Percentiles rank a stretch among this genome's conserved stretches.
Evolutionary conservation across 257 asterid genomes (phyloP).

Genomic region (Verbena officinalis): DNA sequence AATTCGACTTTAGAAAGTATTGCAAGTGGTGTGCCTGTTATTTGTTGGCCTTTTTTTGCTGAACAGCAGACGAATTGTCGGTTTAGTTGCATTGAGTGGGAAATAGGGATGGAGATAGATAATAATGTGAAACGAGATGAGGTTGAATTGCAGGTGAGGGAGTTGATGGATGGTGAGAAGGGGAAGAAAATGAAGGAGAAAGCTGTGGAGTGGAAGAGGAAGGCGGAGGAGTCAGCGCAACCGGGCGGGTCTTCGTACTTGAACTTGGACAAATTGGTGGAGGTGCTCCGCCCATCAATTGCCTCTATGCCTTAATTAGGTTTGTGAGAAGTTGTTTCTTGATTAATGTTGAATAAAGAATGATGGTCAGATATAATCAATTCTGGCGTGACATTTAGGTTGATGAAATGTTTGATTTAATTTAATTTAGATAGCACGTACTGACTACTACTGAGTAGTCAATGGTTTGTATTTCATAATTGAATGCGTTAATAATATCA

Average conservation of each 20-base stretch:
- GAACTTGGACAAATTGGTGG: constrained; percentile 20
- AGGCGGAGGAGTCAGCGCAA: constrained; percentile 36
- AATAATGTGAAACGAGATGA: constrained; percentile 51
- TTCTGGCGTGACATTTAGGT: too few species aligned
- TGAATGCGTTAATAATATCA: too few species aligned
- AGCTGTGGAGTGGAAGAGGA: constrained; percentile 40
- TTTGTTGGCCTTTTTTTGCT: constrained; percentile 61
- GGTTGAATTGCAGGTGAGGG: constrained; percentile 40
- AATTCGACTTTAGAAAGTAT: constrained; percentile 55
- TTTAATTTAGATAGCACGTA: too few species aligned
- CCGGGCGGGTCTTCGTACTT: constrained; percentile 32
- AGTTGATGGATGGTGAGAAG: constrained; percentile 46
- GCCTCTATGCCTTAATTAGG: too few species aligned
- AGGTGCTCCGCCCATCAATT: constrained; percentile 26
- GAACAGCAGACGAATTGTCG: constrained; percentile 63
- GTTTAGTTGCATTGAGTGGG: constrained; percentile 51
- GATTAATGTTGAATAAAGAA: too few species aligned
- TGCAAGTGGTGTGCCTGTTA: constrained; percentile 45
- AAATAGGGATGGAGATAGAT: constrained; percentile 53
- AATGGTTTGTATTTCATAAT: too few species aligned
- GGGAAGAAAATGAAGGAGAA: constrained; percentile 41
- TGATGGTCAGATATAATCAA: too few species aligned
- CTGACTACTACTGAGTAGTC: too few species aligned
- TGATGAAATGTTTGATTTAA: too few species aligned
- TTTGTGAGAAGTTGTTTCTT: too few species aligned